Conservation (phyloP, 306 rosid genomes). For the Malus sieversii region DNA sequence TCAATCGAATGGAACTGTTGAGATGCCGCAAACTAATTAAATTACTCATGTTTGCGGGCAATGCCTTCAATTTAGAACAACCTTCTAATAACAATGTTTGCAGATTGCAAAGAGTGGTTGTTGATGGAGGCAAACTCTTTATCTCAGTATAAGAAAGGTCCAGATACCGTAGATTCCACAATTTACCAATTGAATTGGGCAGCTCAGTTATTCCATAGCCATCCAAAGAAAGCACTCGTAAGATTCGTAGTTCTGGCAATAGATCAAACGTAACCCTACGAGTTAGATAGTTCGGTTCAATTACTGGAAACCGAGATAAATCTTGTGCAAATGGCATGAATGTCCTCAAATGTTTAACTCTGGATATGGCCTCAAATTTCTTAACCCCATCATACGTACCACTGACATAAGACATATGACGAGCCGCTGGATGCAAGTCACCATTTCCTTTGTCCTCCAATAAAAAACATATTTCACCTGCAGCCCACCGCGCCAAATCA, state of each 20-base stretch:
- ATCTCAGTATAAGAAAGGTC: background rate
- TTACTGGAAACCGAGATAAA: too few species aligned
- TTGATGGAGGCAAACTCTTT: constrained; percentile 7
- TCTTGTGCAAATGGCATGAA: background rate
- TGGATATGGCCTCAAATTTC: background rate
- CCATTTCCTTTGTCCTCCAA: background rate
- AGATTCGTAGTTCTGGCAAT: background rate
- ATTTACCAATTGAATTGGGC: background rate
- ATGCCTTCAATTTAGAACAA: constrained; percentile 2
- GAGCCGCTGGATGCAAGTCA: too few species aligned
- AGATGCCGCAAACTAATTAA: background rate
- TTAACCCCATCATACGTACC: background rate
- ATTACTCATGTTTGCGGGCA: background rate
- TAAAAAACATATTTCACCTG: background rate
- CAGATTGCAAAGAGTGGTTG: constrained; percentile 17
- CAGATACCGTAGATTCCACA: constrained; percentile 23
- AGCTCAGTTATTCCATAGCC: background rate
- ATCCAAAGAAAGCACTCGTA: constrained; percentile 17
- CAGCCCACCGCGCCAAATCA: constrained; percentile 24
- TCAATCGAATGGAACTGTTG: background rate
- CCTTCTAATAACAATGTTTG: constrained; percentile 19
- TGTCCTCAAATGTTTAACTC: background rate
- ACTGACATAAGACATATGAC: constrained; percentile 18
- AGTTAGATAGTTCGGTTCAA: background rate
- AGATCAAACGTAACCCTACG: background rate